Base-by-base conservation (phyloP, 257 asterid species). In the Solanum piurae region DNA sequence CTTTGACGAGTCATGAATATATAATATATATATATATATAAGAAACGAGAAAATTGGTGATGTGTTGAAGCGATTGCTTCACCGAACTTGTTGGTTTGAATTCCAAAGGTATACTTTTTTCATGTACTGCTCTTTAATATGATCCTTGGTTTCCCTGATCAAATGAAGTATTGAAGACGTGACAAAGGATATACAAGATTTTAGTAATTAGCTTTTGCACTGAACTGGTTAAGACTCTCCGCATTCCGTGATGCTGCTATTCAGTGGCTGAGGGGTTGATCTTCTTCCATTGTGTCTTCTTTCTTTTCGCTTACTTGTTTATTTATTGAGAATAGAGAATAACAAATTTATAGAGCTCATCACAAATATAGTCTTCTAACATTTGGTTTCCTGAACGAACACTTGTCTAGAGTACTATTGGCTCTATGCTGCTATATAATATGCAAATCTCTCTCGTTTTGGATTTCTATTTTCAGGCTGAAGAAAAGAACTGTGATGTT, bases 401-500 rank as follows among this genome's bases (percentile, higher is more conserved):
- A n/a, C n/a, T n/a, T n/a, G n/a, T n/a, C n/a, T n/a, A n/a, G n/a
- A n/a, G 4, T 42, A 42, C 37, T 1, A 14, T 34, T 42, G 38
- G 37, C 27, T 44, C 25, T 44, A 13, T 42, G 37, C n/a, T 42
- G 7, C 60, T 76, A 0, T 23, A 3, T 44, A 25, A 77, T 14
- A n/a, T 44, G 84, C 5, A 44, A 42, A 40, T 3, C 62, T 52
- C 62, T 52, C 23, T 52, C 23, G 4, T 52, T 16, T 52, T 14
- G 21, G n/a, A n/a, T 14, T 33, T 38, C 83, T n/a, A 38, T 14
- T 23, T 52, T 72, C 86, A 97, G 99, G 98, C 98, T 74, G 98
- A 95, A 89, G 98, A 95, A 93, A 94, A 77, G 92, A 96, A 95
- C 76, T 72, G 88, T 44, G 95, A 95, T 88, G 91, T 95, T 91